Evolutionary conservation across 805 yeast species (phyloP).

Genomic region (Wickerhamiella sorbophila): DNA sequence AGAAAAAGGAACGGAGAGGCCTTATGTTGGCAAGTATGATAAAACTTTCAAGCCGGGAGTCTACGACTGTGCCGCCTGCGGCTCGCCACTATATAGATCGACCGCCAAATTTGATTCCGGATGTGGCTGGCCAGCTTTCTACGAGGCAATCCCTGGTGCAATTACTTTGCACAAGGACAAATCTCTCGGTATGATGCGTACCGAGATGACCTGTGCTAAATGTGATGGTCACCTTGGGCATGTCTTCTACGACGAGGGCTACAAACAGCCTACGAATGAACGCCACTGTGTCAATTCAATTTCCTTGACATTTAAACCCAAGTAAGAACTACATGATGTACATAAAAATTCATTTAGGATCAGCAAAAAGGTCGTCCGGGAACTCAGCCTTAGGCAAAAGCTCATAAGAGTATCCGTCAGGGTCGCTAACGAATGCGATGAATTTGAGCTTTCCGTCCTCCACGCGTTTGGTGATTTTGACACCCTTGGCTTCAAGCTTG

Average conservation of each 20-base stretch:
- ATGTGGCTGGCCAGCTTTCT: constrained; percentile 98
- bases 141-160: constrained; percentile 74
- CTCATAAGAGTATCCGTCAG: constrained; percentile 82
- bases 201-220: constrained; percentile 73
- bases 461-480: constrained; percentile 32
- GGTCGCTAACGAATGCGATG: constrained; percentile 69
- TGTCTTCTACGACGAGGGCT: constrained; percentile 89
- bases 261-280: constrained; percentile 69
- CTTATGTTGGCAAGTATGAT: constrained; percentile 47
- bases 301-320: constrained; percentile 45
- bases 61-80: constrained; percentile 80
- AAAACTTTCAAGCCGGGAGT: constrained; percentile 40
- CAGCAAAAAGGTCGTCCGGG: constrained; percentile 14
- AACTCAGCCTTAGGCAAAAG: constrained; percentile 35
- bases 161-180: constrained; percentile 46
- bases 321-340: neutral
- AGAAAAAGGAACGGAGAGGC: constrained; percentile 57
- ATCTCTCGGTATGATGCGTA: constrained; percentile 64
- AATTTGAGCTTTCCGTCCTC: constrained; percentile 30
- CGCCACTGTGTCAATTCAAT: constrained; percentile 92
- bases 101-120: constrained; percentile 74
- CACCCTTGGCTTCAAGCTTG: constrained; percentile 33
- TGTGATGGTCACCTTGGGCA: constrained; percentile 97
- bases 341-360: neutral
- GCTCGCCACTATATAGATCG: constrained; percentile 62